A percentile compares a stretch with the other conserved stretches of the same genome.
Evolutionary conservation across 805 yeast species (phyloP).

Genomic region (Candida verbasci): DNA sequence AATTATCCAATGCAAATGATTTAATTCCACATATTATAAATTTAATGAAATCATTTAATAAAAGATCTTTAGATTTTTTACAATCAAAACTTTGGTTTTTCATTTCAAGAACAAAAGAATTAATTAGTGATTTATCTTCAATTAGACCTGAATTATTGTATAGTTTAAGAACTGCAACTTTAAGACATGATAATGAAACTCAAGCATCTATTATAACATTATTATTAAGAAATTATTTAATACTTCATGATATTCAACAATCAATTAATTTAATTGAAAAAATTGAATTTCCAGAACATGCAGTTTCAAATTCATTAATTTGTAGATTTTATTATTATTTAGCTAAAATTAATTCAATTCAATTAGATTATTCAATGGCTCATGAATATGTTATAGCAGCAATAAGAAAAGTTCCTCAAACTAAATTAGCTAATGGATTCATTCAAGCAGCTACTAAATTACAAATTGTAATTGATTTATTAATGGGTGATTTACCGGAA

Average conservation of each 20-base stretch:
- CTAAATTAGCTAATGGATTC: slow-evolving; percentile 78
- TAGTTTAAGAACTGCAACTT: slow-evolving; percentile 80
- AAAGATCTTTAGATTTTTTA: slow-evolving; percentile 79
- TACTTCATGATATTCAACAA: slow-evolving; percentile 75
- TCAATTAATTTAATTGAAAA: slow-evolving; percentile 89
- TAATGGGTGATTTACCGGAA: slow-evolving; percentile 97
- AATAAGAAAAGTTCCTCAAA: slow-evolving; percentile 93
- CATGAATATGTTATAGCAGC: slow-evolving; percentile 91
- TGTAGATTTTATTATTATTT: slow-evolving; percentile 90
- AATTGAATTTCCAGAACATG: slow-evolving; percentile 79
- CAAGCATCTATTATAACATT: slow-evolving; percentile 84
- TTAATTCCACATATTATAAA: slow-evolving; percentile 52
- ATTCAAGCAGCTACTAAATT: slow-evolving; percentile 86
- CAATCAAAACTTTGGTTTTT: slow-evolving; percentile 94
- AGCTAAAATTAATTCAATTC: slow-evolving; percentile 88
- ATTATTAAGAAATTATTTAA: slow-evolving; percentile 73
- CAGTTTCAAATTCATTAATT: slow-evolving; percentile 72
- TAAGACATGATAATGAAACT: slow-evolving; percentile 90
- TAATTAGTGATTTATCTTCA: slow-evolving; percentile 45
- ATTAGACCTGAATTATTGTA: slow-evolving; percentile 67
- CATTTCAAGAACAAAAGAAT: slow-evolving; percentile 72
- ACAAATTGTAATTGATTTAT: slow-evolving; percentile 79
- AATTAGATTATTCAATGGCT: slow-evolving; percentile 87
- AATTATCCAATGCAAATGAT: slow-evolving; percentile 43
- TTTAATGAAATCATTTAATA: slow-evolving; percentile 62